These are phyloP conservation scores for Peterozyma xylosa DNA, from an alignment of 805 yeast genomes.

Conservation along the genomic window DNA sequence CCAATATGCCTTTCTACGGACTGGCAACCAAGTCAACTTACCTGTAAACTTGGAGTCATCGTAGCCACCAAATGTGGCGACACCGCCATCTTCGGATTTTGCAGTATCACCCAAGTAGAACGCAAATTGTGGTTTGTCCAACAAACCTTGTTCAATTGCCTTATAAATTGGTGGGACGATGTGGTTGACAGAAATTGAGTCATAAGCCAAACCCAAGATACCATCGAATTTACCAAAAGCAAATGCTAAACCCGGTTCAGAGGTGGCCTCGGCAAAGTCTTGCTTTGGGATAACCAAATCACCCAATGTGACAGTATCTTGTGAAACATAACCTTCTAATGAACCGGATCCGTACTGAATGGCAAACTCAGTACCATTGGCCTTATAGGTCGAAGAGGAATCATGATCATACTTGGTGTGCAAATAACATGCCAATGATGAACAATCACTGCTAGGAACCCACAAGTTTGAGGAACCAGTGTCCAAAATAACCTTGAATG, in stretches of 20 bases:
- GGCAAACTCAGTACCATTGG: slow-evolving; percentile 79
- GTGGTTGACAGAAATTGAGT: slow-evolving; percentile 80
- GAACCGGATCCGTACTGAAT: slow-evolving; percentile 93
- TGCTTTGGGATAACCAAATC: slow-evolving; percentile 80
- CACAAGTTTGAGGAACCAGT: slow-evolving; percentile 96
- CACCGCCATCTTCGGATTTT: slow-evolving; percentile 72
- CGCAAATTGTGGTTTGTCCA: slow-evolving; percentile 81
- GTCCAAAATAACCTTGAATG: slow-evolving; percentile 89
- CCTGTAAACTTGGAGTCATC: slow-evolving; percentile 75
- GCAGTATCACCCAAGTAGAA: slow-evolving; percentile 81
- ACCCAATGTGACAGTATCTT: slow-evolving; percentile 76
- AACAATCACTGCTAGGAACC: slow-evolving; percentile 88
- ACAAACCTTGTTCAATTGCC: slow-evolving; percentile 72
- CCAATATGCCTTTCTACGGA: slow-evolving; percentile 99
- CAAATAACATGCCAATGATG: slow-evolving; percentile 91
- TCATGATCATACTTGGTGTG: slow-evolving; percentile 87
- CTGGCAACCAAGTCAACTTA: slow-evolving; percentile 90
- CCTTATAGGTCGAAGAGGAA: slow-evolving; percentile 73
- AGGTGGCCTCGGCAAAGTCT: slow-evolving; percentile 95
- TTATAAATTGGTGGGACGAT: slow-evolving; percentile 93
- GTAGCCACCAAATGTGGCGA: slow-evolving; percentile 92
- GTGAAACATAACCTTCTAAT: slow-evolving; percentile 85
- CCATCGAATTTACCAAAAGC: slow-evolving; percentile 99
- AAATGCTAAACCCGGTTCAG: slow-evolving; percentile 95
- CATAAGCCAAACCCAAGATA: slow-evolving; percentile 90